Conservation (phyloP, 2,329 filamentous ascomycete species). For the Clonostachys byssicola region DNA sequence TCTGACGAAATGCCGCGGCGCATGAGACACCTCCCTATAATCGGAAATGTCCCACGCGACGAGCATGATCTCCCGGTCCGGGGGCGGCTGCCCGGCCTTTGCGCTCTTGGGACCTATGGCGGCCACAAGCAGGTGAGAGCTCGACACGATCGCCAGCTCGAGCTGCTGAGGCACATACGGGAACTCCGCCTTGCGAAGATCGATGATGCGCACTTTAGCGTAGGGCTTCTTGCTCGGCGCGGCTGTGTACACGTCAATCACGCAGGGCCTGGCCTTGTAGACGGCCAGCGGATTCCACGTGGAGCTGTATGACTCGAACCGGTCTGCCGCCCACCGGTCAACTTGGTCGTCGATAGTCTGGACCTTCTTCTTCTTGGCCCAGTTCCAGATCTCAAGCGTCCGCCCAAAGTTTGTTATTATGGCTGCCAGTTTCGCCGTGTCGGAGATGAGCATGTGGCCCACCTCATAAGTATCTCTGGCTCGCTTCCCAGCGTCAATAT, state of each 20-base stretch:
- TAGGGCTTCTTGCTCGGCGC: slow-evolving; percentile 29
- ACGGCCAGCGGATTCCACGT: slow-evolving; percentile 24
- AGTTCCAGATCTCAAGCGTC: slow-evolving; percentile 32
- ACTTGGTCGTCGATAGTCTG: slow-evolving; percentile 25
- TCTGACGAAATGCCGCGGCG: slow-evolving; percentile 27
- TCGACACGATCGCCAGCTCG: slow-evolving; percentile 31
- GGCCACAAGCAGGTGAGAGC: slow-evolving; percentile 28
- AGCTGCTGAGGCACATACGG: slow-evolving; percentile 31
- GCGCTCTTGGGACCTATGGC: slow-evolving; percentile 32
- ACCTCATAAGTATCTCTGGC: slow-evolving; percentile 36
- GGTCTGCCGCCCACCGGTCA: slow-evolving; percentile 29
- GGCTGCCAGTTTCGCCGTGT: slow-evolving; percentile 27
- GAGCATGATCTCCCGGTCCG: slow-evolving; percentile 28
- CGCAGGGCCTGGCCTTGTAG: slow-evolving; percentile 22
- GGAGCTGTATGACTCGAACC: slow-evolving; percentile 25
- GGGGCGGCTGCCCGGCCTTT: slow-evolving; percentile 27
- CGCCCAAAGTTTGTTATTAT: slow-evolving; percentile 32
- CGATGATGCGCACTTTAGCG: slow-evolving; percentile 23
- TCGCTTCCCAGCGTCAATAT: slow-evolving; percentile 28
- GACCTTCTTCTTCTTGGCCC: slow-evolving; percentile 28
- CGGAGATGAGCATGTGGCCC: slow-evolving; percentile 33
- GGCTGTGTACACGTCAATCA: slow-evolving; percentile 25
- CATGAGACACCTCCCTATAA: slow-evolving; percentile 12
- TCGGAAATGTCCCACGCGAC: slow-evolving; percentile 30
- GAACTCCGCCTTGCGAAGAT: slow-evolving; percentile 25